Base-by-base conservation (phyloP, 371 early-diverging fungal species). In the Enteropsectra breve region DNA sequence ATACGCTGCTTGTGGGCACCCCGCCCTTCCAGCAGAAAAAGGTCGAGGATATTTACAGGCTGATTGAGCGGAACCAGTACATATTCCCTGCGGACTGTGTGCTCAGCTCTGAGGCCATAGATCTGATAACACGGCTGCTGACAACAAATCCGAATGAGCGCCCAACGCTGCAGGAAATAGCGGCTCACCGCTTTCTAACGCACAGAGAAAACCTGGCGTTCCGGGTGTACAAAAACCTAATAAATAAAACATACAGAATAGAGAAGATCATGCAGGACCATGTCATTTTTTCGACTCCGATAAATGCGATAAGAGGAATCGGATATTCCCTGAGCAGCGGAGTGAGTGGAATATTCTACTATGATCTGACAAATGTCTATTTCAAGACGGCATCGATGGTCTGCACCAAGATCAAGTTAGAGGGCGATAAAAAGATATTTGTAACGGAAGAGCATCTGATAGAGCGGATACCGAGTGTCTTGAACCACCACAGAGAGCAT, bases 1-100 rank as follows among this genome's bases (percentile, higher is more conserved):
- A 88, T 73, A 92, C 93, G 13, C 77, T 94, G 28, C 80, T 95
- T 2, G 83, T 91, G 60, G 95, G 96, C 3, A 82, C 82, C 50
- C 95, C 95, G 4, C 98, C 98, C 0, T 97, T 96, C 73, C 91
- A 89, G 71, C 88, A 89, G 6, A 84, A 81, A 24, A 86, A 88
- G 15, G 85, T 88, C 13, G 85, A 86, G 49, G 82, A 85, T 13
- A 88, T 91, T 21, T 90, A 90, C 66, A 70, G 74, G 65, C 87
- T 84, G 72, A 94, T 92, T 26, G 82, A 85, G 15, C 82, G 84
- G 38, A 85, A 84, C 67, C 78, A 74, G 23, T 90, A 90, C 73
- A 83, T 78, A 24, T 93, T 90, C 66, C 94, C 94, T 6, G 54
- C 78, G 1, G 76, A 84, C 33, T 73, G 84, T 15, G 71, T 70